Base-by-base conservation (phyloP, 1,284 basidiomycete species). In the Austropuccinia psidii region DNA sequence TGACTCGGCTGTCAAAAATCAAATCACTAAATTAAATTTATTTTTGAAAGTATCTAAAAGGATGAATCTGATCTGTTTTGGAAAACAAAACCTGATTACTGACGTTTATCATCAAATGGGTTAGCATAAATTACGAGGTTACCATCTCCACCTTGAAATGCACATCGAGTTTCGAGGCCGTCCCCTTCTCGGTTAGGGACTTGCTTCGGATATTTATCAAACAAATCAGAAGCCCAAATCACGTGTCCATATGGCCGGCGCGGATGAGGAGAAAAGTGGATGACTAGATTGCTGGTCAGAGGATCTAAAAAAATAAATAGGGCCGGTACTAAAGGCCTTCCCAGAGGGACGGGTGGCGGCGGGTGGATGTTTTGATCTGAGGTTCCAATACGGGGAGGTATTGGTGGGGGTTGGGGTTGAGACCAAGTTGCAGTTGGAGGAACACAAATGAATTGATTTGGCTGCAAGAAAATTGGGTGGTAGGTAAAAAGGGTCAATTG, bases 61-160 rank as follows among this genome's bases (percentile, higher is more conserved):
- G n/a, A 45, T 13, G 11, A n/a, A 45, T 11, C 13, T 11, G n/a
- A 9, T 27, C 24, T 54, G 50, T 15, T 15, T 54, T 24, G 24
- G 24, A 27, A 54, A 11, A 54, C 15, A 27, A 54, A 54, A 24
- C 27, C 31, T 39, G n/a, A 17, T 1, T 1, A 64, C 70, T 29
- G 31, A 73, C 70, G 70, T 55, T 49, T 54, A 43, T 64, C 45
- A 39, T 73, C 52, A 58, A 55, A 33, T 19, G 70, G 70, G 33
- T 65, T 65, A 2, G 57, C 70, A 65, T 73, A 73, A 21, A 73
- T 65, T 0, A 73, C 70, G n/a, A 73, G 35, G 35, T 73, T 73
- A 0, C 70, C 70, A 65, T 73, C 70, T 0, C 60, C 52, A 9
- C 61, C 70, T 37, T 73, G 70, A 45, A 73, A 73, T 15, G 57